Conservation (phyloP, 768 basidiomycete species). For the Scleroderma bovista region DNA sequence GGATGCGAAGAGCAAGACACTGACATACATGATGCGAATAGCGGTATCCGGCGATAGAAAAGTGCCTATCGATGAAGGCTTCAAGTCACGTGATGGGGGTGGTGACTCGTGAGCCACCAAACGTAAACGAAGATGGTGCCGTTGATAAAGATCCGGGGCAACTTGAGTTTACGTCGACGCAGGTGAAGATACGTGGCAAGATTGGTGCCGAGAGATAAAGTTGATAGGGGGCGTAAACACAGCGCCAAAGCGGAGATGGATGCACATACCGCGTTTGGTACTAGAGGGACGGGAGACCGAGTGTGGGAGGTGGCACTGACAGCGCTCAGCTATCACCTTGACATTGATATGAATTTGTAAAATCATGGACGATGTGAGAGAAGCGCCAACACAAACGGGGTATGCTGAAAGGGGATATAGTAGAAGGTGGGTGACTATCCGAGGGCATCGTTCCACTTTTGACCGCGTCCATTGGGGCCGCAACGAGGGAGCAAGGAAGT, state of each 20-base stretch:
- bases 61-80: not conserved
- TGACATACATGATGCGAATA: not conserved
- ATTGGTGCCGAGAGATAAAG: not conserved
- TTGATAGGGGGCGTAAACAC: not conserved
- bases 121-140: not conserved
- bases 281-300: too few species aligned
- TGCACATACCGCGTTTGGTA: not conserved
- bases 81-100: not conserved
- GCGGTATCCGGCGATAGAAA: not conserved
- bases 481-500: not conserved
- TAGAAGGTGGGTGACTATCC: not conserved
- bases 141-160: not conserved
- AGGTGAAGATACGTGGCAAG: not conserved
- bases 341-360: slow-evolving; percentile 7
- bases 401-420: not conserved
- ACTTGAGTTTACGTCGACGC: not conserved
- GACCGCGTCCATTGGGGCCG: not conserved
- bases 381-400: not conserved
- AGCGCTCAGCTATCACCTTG: slow-evolving; percentile 1
- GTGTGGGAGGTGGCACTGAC: not conserved
- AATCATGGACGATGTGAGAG: not conserved
- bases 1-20: not conserved
- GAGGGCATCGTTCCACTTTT: not conserved
- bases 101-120: not conserved
- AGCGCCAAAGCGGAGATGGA: not conserved